Evolutionary conservation across 495 filamentous ascomycete genomes (phyloP), one percentile per base, ranked within the genome.

Genomic region (Aspergillus ellipticus): DNA sequence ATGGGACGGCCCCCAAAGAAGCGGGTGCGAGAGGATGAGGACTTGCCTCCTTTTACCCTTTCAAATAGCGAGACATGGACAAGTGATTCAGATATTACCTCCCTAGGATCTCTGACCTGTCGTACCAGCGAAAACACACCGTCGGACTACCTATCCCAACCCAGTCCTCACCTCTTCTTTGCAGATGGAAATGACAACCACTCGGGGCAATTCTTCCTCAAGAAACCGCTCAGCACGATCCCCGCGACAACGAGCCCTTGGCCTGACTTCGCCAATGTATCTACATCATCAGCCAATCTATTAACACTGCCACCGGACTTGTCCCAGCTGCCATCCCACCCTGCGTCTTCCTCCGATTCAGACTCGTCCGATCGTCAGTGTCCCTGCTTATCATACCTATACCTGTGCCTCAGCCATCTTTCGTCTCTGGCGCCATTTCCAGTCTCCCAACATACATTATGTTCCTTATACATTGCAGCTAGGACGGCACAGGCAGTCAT

Each of bases 401-500:
- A 79, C 47, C 67, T 79, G 16, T 74, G 69, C 20, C 72, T 79
- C 55, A 75, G 71, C 55, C 73, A 74, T 49, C 67, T 79, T 11
- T 73, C 73, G 35, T 74, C 72, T 20, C 60, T 76, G 9, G 63
- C 68, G 39, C 68, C 74, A 4, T 75, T 76, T 45, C 74, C 74
- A 9, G 60, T 77, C 57, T 72, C 65, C n/a, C 64, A 66, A 6
- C 67, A 76, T 57, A 77, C 83, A 8, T 65, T 88, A 51, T 74
- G 68, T 17, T 79, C 83, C 5, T 73, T 86, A 24, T 83, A 82
- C n/a, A 72, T 75, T 35, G 83, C 82, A 9, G 74, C 83, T 6
- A 69, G 70, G 53, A 78, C 78, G 6, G 84, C 84, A 0, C 77
- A 81, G 54, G 69, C 81, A 33, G 73, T 77, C n/a, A 77, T 88